Conservation (phyloP, 345 rosid genomes). For the Eucalyptus tenuipes region DNA sequence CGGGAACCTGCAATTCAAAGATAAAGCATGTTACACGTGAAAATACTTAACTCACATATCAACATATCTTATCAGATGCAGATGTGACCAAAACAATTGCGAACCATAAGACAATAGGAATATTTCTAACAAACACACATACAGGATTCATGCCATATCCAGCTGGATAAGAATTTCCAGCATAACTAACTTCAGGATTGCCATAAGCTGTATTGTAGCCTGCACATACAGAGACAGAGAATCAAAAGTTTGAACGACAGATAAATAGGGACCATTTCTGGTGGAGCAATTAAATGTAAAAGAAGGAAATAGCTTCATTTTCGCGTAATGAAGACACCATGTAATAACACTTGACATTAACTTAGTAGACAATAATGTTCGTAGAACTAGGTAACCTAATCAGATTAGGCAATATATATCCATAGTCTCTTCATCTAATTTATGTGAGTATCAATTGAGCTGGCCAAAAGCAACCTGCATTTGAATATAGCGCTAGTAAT, state of each 20-base stretch:
- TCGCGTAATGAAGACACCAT: background rate
- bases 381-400: background rate
- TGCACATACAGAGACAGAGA: constrained; percentile 24
- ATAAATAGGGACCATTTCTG: background rate
- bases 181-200: constrained; percentile 60
- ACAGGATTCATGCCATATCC: constrained; percentile 76
- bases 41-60: background rate
- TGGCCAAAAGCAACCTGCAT: background rate
- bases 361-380: background rate
- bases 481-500: background rate
- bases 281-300: background rate
- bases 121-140: constrained; percentile 17
- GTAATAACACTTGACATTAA: background rate
- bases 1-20: constrained; percentile 33
- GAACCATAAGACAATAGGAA: background rate
- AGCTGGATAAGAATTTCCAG: constrained; percentile 48
- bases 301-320: background rate
- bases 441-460: background rate
- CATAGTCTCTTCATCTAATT: background rate
- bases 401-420: background rate
- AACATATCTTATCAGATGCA: background rate
- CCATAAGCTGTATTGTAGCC: constrained; percentile 46
- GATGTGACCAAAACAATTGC: background rate
- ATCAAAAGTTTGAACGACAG: background rate
- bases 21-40: background rate